phyloP scores from a whole-genome alignment of 441 rosid genomes.

The Heliophila coronopifolia region DNA sequence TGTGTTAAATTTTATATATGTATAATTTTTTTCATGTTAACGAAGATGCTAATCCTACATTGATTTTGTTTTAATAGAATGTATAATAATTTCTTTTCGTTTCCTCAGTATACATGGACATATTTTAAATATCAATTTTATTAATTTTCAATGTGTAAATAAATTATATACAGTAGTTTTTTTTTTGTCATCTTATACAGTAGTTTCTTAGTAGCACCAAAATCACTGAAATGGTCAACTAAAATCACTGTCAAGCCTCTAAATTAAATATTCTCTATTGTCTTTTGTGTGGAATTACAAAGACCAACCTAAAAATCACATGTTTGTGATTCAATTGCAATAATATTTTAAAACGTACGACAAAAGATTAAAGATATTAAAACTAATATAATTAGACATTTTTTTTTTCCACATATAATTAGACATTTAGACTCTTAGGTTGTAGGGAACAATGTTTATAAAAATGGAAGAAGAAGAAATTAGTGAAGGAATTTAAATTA shows the following conservation, averaged over 20 bases:
- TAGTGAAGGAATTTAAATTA: slow-evolving; percentile 17
- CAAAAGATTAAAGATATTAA: background rate
- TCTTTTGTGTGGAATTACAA: background rate
- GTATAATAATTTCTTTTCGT: too few species aligned
- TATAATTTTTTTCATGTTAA: too few species aligned
- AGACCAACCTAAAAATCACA: slow-evolving; percentile 19
- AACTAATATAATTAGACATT: background rate
- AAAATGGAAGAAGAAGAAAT: background rate
- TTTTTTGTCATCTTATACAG: too few species aligned
- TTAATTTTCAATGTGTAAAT: background rate
- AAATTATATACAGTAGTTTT: background rate
- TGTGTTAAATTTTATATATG: too few species aligned
- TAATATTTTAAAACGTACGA: slow-evolving; percentile 5
- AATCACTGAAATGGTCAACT: slow-evolving; percentile 9
- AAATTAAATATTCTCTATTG: background rate
- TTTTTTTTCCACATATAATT: too few species aligned
- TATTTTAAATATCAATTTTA: background rate
- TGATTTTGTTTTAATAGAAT: too few species aligned
- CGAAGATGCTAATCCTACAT: too few species aligned
- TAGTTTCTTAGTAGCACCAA: background rate
- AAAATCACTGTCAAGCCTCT: slow-evolving; percentile 6
- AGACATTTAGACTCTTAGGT: slow-evolving; percentile 4
- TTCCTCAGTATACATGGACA: too few species aligned
- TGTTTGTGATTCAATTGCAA: slow-evolving; percentile 8
- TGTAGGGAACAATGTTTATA: background rate